A percentile compares a stretch with the other conserved stretches of the same genome.
These are phyloP conservation scores for Fusarium sp. DNA, from an alignment of 2,329 filamentous ascomycete species.

Conservation along the genomic window DNA sequence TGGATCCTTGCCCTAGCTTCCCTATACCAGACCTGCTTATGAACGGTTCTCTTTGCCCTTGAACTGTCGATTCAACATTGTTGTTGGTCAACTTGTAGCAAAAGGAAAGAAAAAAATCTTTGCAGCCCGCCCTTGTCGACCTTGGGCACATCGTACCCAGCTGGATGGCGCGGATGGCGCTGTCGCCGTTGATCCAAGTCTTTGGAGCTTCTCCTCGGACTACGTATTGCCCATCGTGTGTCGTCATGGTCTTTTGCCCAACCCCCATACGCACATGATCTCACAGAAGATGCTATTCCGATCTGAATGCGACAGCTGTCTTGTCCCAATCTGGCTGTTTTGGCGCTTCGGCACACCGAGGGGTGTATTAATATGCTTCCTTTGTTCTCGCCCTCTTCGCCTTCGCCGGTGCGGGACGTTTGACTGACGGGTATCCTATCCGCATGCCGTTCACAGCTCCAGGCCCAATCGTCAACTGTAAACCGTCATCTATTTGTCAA, in stretches of 20 bases:
- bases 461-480: neutral
- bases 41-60: conserved; percentile 5
- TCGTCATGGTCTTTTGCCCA: conserved; percentile 3
- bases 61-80: neutral
- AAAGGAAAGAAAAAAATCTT: neutral
- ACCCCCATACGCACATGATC: conserved; percentile 2
- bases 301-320: conserved; percentile 8
- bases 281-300: conserved; percentile 19
- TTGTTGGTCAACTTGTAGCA: neutral
- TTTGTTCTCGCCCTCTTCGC: conserved; percentile 26
- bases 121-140: conserved; percentile 10
- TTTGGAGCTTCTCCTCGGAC: conserved; percentile 3
- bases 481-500: neutral
- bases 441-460: conserved; percentile 33
- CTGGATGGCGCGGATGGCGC: conserved; percentile 17
- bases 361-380: conserved; percentile 15
- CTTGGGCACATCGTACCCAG: neutral
- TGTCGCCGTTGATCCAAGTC: conserved; percentile 23
- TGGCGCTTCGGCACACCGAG: neutral
- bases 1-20: conserved; percentile 23
- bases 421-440: conserved; percentile 22
- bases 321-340: conserved; percentile 13
- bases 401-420: conserved; percentile 21
- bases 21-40: neutral
- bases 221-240: conserved; percentile 10